Conservation (phyloP, 1,284 basidiomycete species). For the Tylopilus sp. region DNA sequence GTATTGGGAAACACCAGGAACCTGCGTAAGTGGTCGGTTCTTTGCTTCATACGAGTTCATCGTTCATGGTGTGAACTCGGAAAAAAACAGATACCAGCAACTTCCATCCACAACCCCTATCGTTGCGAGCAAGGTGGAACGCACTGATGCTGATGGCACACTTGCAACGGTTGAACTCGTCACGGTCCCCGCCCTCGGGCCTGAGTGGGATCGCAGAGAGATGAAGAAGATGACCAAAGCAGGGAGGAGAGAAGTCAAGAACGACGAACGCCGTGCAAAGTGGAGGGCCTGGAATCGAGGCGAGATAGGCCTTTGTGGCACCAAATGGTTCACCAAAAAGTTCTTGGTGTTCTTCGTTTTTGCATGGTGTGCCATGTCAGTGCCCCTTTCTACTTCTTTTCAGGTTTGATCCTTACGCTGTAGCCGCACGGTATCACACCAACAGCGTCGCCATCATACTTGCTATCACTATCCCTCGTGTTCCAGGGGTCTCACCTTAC, state of each 20-base stretch:
- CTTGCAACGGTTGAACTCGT: constrained; percentile 69
- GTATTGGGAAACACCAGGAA: constrained; percentile 34
- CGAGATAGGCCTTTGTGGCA: constrained; percentile 70
- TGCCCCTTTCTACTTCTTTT: constrained; percentile 19
- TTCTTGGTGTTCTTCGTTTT: constrained; percentile 68
- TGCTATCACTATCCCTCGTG: constrained; percentile 76
- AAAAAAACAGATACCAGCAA: constrained; percentile 48
- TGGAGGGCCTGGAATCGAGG: constrained; percentile 73
- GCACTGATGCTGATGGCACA: constrained; percentile 30
- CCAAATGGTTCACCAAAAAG: constrained; percentile 65
- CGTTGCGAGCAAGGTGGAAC: constrained; percentile 30
- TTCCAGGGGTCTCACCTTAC: constrained; percentile 68
- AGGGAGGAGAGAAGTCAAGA: constrained; percentile 56
- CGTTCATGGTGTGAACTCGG: constrained; percentile 5
- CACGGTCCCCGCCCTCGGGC: constrained; percentile 81
- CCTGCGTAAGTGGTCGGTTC: constrained; percentile 34
- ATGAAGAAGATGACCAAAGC: constrained; percentile 70
- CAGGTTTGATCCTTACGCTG: constrained; percentile 9
- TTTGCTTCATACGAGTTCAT: neutral
- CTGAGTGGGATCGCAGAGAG: constrained; percentile 82
- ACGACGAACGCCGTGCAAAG: constrained; percentile 51
- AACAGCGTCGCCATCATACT: constrained; percentile 64
- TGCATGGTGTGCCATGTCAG: constrained; percentile 59
- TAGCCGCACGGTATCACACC: neutral
- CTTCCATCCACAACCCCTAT: constrained; percentile 41